phyloP scores from a whole-genome alignment of 2,329 filamentous ascomycete species.

The Pyricularia sp. region DNA sequence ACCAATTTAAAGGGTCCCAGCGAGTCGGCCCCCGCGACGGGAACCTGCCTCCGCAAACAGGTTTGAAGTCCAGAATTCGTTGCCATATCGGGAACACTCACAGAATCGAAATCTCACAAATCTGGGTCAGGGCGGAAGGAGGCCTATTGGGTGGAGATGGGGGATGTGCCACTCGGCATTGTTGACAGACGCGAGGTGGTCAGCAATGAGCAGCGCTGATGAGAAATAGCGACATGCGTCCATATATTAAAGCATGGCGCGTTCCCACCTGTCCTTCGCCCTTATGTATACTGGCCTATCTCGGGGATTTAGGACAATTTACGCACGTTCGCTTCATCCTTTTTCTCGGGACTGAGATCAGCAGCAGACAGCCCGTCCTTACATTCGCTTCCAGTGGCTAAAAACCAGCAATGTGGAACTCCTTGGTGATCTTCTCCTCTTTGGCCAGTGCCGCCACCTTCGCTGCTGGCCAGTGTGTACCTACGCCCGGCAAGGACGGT shows the following conservation, averaged over 20 bases:
- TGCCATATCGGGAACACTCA: not conserved
- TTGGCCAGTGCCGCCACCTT: constrained; percentile 10
- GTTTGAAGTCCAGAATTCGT: not conserved
- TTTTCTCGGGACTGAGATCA: not conserved
- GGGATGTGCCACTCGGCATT: not conserved
- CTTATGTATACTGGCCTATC: not conserved
- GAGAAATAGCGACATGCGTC: not conserved
- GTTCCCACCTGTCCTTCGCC: not conserved
- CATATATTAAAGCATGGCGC: not conserved
- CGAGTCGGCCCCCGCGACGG: not conserved
- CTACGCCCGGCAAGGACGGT: constrained; percentile 19
- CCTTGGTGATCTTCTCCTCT: constrained; percentile 11
- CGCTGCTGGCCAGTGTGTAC: not conserved
- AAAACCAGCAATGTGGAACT: constrained; percentile 13
- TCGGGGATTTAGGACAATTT: not conserved
- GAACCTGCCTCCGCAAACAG: constrained; percentile 4
- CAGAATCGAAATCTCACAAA: not conserved
- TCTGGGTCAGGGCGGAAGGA: not conserved
- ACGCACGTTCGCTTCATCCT: not conserved
- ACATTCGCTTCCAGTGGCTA: not conserved
- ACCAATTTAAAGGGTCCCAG: not conserved
- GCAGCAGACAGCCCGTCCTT: no score
- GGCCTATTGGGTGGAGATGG: not conserved
- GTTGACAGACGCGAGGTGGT: not conserved
- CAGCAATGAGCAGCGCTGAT: not conserved